Evolutionary conservation across 164 flowering plant species (phyloP), one percentile per base, ranked within the genome.

Genomic region (Buxus sempervirens): DNA sequence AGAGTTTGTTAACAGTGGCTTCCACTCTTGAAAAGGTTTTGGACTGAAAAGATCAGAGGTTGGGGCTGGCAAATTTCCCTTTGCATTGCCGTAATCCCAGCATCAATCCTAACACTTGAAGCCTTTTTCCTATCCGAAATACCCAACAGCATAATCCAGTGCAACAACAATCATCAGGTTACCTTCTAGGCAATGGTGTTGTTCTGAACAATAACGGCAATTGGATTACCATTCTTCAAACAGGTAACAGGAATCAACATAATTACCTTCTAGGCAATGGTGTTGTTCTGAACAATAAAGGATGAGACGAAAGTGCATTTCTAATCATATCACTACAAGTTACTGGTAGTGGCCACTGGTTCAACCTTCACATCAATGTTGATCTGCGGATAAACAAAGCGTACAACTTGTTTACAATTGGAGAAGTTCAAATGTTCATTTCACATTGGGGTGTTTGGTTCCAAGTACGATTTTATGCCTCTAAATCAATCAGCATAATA

Each of bases 1-100:
- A 67, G 97, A 95, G 73, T 85, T 84, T 21, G 27, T 88, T 55
- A 89, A 73, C 86, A 80, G 65, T 54, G 84, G 84, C 63, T 89
- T 89, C 79, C 90, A 89, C 62, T 61, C 86, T 45, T 51, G 82
- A 26, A 45, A 82, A 0, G 79, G 84, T 56, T 70, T 86, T 1
- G 95, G 93, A 80, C 83, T 0, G 65, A 67, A 21, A 81, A 82
- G 70, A 78, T 82, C 58, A 63, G 62, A 23, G 80, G 79, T 4
- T 80, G 72, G 75, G 88, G 88, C 1, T 85, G 86, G 84, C 71
- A 86, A 16, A 41, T 85, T 24, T 81, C 86, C 57, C 68, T 82
- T 13, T 82, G 76, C 60, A 15, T 76, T 73, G 86, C 82, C 8
- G 84, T 74, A 5, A 68, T 77, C 21, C 88, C 88, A 0, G 88